Conservation (phyloP, 345 rosid genomes). For the Conringia planisiliqua region DNA sequence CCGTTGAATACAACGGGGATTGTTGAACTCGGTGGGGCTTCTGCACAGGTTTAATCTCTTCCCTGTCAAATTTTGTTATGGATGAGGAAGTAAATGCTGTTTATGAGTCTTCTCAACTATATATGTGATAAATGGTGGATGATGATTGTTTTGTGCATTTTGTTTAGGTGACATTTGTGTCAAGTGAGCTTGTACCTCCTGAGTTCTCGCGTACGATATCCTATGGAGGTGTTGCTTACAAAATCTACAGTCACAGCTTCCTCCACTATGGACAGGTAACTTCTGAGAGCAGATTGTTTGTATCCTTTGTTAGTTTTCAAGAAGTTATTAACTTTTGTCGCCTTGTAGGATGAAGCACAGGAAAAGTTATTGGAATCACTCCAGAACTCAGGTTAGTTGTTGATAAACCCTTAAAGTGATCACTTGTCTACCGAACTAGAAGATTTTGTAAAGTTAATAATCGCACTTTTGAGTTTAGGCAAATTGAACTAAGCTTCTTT, state of each 20-base stretch:
- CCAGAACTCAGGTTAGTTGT: slow-evolving; percentile 40
- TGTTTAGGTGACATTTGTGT: slow-evolving; percentile 29
- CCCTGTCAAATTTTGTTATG: not conserved
- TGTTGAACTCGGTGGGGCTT: slow-evolving; percentile 95
- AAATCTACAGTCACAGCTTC: slow-evolving; percentile 85
- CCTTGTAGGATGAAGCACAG: slow-evolving; percentile 69
- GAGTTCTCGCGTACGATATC: slow-evolving; percentile 57
- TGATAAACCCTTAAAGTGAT: not conserved
- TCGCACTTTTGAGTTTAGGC: not conserved
- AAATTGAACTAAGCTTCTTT: not conserved
- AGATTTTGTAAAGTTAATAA: not conserved
- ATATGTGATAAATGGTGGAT: not conserved
- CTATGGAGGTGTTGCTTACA: slow-evolving; percentile 62
- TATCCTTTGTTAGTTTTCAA: not conserved
- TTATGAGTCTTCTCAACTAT: not conserved
- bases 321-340: slow-evolving; percentile 16
- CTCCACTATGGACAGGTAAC: slow-evolving; percentile 87
- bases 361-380: slow-evolving; percentile 58
- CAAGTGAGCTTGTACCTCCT: slow-evolving; percentile 61
- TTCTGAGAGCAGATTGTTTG: not conserved
- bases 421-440: not conserved
- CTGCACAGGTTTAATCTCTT: slow-evolving; percentile 67
- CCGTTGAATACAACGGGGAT: slow-evolving; percentile 75
- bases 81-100: not conserved
- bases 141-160: not conserved